Percentiles rank a stretch among this genome's conserved stretches.
phyloP scores from a whole-genome alignment of 495 filamentous ascomycete species.

The Aspergillus diversus region DNA sequence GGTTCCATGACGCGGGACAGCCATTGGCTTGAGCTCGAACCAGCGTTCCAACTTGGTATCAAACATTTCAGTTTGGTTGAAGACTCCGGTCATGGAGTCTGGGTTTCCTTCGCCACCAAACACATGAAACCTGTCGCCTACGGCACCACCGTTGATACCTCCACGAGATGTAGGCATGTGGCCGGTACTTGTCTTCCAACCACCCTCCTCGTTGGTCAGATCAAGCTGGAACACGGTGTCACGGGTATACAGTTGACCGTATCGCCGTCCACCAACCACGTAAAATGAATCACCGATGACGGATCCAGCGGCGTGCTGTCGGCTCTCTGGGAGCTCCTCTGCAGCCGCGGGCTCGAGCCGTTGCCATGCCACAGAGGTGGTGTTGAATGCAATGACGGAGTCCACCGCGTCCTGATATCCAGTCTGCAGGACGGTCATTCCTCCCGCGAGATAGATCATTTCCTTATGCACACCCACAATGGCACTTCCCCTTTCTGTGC shows the following conservation, averaged over 20 bases:
- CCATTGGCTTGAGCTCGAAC: neutral
- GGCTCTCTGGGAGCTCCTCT: conserved; percentile 1
- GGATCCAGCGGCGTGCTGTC: conserved; percentile 5
- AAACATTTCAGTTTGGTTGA: conserved; percentile 10
- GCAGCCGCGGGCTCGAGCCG: neutral
- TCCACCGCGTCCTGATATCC: conserved; percentile 7
- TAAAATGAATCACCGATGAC: conserved; percentile 11
- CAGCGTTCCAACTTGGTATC: conserved; percentile 8
- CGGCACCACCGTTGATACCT: neutral
- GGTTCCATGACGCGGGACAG: conserved; percentile 11
- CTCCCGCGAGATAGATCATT: conserved; percentile 11
- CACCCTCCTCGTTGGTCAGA: neutral
- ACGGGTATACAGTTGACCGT: neutral
- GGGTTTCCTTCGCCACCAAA: conserved; percentile 11
- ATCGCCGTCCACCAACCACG: conserved; percentile 1
- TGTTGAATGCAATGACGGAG: conserved; percentile 7
- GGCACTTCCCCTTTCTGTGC: conserved; percentile 5
- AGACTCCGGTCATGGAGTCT: neutral
- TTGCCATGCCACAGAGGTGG: conserved; percentile 2
- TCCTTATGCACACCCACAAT: conserved; percentile 1
- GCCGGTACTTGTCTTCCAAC: neutral
- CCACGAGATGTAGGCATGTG: conserved; percentile 4
- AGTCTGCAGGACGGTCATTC: conserved; percentile 9
- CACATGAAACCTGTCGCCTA: neutral
- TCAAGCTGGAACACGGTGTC: conserved; percentile 14